These are phyloP conservation scores for Neurospora africana DNA, from an alignment of 495 filamentous ascomycete species.

Conservation along the genomic window DNA sequence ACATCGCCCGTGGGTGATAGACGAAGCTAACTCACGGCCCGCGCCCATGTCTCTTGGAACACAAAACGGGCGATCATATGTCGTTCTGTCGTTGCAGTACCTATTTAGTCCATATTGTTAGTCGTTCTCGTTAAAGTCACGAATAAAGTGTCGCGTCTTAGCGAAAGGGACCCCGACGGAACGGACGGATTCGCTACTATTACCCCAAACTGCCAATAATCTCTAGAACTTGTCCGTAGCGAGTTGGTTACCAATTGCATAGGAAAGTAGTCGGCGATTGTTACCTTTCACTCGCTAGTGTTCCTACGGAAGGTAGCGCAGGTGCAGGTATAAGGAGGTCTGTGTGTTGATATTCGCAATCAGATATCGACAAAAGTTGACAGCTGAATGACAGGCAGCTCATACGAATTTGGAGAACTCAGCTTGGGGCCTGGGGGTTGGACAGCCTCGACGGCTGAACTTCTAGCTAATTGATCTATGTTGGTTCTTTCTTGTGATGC, in stretches of 20 bases:
- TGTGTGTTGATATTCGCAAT: background rate
- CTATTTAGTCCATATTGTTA: too few relatives aligned
- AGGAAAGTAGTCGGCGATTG: background rate
- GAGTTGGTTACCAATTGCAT: background rate
- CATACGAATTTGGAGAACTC: background rate
- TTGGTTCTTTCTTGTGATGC: background rate
- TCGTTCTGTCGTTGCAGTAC: background rate
- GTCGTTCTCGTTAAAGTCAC: background rate
- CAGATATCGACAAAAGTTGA: background rate
- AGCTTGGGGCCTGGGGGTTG: background rate
- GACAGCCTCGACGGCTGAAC: background rate
- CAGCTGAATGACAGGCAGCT: background rate
- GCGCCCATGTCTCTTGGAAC: background rate
- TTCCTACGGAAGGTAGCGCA: background rate
- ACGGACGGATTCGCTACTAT: background rate
- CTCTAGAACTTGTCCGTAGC: background rate
- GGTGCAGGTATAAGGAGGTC: background rate
- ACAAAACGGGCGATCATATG: background rate
- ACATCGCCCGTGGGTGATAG: background rate
- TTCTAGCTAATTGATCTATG: background rate
- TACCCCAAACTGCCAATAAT: background rate
- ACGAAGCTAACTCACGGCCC: background rate
- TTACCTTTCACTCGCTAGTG: background rate
- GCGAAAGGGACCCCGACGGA: background rate
- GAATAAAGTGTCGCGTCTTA: background rate